Base-by-base conservation (phyloP, 768 basidiomycete species). In the Lactarius deliciosus region DNA sequence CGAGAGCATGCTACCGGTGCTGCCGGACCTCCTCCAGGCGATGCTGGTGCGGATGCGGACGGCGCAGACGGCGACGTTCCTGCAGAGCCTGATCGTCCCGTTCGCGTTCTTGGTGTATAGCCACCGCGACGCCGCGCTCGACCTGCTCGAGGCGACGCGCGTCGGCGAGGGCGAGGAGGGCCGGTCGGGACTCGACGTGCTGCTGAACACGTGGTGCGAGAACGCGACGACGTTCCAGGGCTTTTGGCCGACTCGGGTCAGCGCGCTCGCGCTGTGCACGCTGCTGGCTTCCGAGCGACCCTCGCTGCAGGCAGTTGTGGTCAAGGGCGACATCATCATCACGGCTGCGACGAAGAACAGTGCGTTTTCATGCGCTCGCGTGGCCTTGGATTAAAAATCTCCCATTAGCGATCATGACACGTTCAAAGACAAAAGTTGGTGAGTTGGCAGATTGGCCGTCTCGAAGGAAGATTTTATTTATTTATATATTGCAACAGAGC, bases 121-220 rank as follows among this genome's bases (percentile, higher is more conserved):
- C 65, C 92, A 97, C 73, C 85, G 87, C 28, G 89, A 94, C 69
- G 86, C 86, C 0, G 89, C 95, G 2, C 79, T 98, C 20, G 79
- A 82, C 15, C 81, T 97, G 34, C 81, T 98, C 25, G 92, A 96
- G 71, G 79, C 83, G 13, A 87, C 85, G 69, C 79, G 77, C 15
- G 79, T 88, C 16, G 64, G 64, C 2, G 64, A 65, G 11, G 79
- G 64, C 6, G 64, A 65, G 11, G 79, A 84, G 55, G 86, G 83
- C 25, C 82, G 86, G 34, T 82, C 83, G 0, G 92, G 85, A 0
- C 82, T 98, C n/a, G 88, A 95, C 67, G 83, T 98, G 57, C 81
- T 99, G n/a, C 83, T 98, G 32, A 85, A 89, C 63, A 88, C 91
- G 0, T 98, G 96, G 96, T 92, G 91, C 73, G 96, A 99, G 75